phyloP scores from a whole-genome alignment of 163 green algal species.

The Scenedesmus sp. region DNA sequence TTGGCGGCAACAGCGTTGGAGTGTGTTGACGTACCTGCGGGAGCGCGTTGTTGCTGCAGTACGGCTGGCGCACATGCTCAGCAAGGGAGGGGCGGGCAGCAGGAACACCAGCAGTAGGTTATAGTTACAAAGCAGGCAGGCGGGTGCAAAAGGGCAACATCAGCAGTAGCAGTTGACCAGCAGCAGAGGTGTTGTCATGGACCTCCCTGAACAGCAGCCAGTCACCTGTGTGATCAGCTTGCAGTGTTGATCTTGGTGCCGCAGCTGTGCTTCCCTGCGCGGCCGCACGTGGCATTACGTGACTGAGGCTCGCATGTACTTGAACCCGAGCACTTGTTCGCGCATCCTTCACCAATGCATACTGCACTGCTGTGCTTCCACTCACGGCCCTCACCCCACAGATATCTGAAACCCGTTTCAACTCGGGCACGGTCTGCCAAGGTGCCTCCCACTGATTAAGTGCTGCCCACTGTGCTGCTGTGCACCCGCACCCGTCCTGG shows the following conservation, averaged over 20 bases:
- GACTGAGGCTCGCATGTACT: background rate
- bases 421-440: too few relatives aligned
- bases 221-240: too few relatives aligned
- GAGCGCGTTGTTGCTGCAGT: too few relatives aligned
- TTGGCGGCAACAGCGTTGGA: background rate
- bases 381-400: too few relatives aligned
- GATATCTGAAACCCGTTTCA: background rate
- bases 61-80: too few relatives aligned
- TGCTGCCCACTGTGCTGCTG: background rate
- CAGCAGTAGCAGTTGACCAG: background rate
- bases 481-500: background rate
- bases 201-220: too few relatives aligned
- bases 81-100: background rate
- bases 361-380: background rate
- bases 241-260: too few relatives aligned
- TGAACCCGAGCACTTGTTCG: background rate
- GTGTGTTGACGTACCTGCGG: too few relatives aligned
- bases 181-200: too few relatives aligned
- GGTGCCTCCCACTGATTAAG: background rate
- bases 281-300: too few relatives aligned
- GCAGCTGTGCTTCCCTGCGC: background rate
- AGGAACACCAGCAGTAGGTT: background rate
- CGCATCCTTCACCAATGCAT: too few relatives aligned
- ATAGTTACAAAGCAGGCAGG: background rate
- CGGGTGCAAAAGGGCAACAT: background rate